Evolutionary conservation across 495 filamentous ascomycete species (phyloP).

Genomic region (Trichoderma orchidacearum): DNA sequence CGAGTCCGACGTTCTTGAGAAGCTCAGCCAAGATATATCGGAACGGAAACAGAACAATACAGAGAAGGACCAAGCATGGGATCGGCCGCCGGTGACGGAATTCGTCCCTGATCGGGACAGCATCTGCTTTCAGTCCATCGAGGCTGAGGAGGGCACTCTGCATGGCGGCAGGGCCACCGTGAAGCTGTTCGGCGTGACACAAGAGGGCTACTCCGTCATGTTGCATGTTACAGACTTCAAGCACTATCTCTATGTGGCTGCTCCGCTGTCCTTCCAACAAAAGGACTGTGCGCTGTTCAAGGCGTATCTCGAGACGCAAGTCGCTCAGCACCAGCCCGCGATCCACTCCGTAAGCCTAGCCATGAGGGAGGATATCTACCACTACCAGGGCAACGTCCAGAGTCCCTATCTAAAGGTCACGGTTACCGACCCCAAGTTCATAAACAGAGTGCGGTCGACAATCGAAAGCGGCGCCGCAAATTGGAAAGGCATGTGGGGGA

Average conservation of each 20-base stretch:
- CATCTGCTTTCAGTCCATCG: slow-evolving; percentile 88
- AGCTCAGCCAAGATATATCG: slow-evolving; percentile 80
- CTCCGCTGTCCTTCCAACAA: slow-evolving; percentile 65
- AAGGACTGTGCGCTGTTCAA: slow-evolving; percentile 65
- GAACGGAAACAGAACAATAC: slow-evolving; percentile 72
- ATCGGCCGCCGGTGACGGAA: slow-evolving; percentile 56
- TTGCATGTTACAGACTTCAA: slow-evolving; percentile 92
- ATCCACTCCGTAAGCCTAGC: slow-evolving; percentile 61
- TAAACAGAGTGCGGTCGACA: slow-evolving; percentile 52
- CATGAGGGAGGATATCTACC: slow-evolving; percentile 77
- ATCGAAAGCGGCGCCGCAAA: slow-evolving; percentile 71
- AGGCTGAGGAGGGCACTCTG: slow-evolving; percentile 77
- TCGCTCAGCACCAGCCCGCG: slow-evolving; percentile 45
- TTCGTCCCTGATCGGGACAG: slow-evolving; percentile 60
- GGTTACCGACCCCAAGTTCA: slow-evolving; percentile 72
- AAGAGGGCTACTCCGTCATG: slow-evolving; percentile 82
- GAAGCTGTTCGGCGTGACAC: slow-evolving; percentile 95
- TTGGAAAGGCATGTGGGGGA: slow-evolving; percentile 82
- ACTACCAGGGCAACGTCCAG: slow-evolving; percentile 83
- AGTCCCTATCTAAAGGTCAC: slow-evolving; percentile 88
- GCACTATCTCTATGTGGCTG: slow-evolving; percentile 91
- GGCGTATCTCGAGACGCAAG: slow-evolving; percentile 58
- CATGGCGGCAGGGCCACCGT: slow-evolving; percentile 58
- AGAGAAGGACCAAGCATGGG: slow-evolving; percentile 93
- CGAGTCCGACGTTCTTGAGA: slow-evolving; percentile 86